phyloP scores from a whole-genome alignment of 2,329 filamentous ascomycete species.

The Fusarium musae region DNA sequence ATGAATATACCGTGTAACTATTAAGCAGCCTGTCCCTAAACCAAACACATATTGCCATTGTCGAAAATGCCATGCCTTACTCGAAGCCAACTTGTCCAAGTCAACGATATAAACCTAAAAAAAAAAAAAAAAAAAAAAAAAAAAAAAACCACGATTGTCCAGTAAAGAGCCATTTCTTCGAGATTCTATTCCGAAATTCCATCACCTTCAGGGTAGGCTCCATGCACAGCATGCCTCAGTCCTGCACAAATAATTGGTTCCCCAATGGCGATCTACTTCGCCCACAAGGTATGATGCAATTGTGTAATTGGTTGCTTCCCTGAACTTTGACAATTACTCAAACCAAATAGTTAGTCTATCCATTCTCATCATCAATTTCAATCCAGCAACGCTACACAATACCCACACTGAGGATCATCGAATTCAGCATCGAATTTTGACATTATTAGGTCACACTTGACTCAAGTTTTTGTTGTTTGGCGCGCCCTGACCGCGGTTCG shows the following conservation, averaged over 20 bases:
- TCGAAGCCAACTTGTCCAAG: too few relatives aligned
- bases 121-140: neutral
- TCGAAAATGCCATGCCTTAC: neutral
- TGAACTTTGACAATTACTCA: conserved; percentile 13
- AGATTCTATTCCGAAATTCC: neutral
- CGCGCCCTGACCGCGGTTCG: conserved; percentile 31
- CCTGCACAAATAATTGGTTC: conserved; percentile 30
- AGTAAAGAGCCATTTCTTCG: neutral
- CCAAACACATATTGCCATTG: neutral
- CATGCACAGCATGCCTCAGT: neutral
- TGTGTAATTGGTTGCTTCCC: conserved; percentile 38
- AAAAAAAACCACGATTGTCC: neutral
- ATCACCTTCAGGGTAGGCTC: conserved; percentile 12
- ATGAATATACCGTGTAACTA: neutral
- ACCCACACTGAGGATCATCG: conserved; percentile 7
- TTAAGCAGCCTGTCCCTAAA: neutral
- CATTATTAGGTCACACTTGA: conserved; percentile 3
- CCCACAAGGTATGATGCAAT: conserved; percentile 42
- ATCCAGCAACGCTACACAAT: conserved; percentile 8
- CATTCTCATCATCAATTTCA: conserved; percentile 31
- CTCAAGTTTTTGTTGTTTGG: neutral
- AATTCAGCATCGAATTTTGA: conserved; percentile 12
- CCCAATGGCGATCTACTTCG: conserved; percentile 41
- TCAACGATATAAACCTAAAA: too few relatives aligned
- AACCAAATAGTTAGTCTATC: conserved; percentile 17